A percentile compares a stretch with the other conserved stretches of the same genome.
Evolutionary conservation across 495 filamentous ascomycete species (phyloP).

Genomic region (Neurospora sp.): DNA sequence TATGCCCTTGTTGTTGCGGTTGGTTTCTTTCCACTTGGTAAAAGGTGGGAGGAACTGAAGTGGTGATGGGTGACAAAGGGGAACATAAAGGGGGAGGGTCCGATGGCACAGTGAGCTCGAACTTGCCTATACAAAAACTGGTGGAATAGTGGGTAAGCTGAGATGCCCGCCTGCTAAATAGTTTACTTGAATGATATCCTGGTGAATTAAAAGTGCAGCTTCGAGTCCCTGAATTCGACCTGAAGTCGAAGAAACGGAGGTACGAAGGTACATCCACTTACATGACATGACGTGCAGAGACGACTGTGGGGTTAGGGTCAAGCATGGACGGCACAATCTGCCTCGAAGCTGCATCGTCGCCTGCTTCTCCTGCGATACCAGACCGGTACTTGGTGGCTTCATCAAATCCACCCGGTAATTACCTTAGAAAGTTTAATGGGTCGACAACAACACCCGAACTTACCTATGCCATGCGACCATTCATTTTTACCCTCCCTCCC

Average conservation of each 20-base stretch:
- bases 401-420: no score
- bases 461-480: neutral
- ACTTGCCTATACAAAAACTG: neutral
- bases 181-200: neutral
- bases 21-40: neutral
- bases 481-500: no score
- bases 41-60: neutral
- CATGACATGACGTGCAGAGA: neutral
- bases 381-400: neutral
- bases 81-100: neutral
- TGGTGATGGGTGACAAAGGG: neutral
- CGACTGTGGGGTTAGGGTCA: neutral
- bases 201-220: neutral
- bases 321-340: neutral
- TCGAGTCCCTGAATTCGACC: neutral
- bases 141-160: no score
- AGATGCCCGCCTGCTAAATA: neutral
- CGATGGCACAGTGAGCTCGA: neutral
- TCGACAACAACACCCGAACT: no score
- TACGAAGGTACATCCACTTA: neutral
- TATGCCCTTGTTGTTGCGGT: neutral
- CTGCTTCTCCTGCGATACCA: neutral
- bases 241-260: neutral
- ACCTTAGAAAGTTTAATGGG: no score
- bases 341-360: neutral